A percentile compares a stretch with the other conserved stretches of the same genome.
These are phyloP conservation scores for Collybia sordida DNA, from an alignment of 768 basidiomycete genomes.

Conservation along the genomic window DNA sequence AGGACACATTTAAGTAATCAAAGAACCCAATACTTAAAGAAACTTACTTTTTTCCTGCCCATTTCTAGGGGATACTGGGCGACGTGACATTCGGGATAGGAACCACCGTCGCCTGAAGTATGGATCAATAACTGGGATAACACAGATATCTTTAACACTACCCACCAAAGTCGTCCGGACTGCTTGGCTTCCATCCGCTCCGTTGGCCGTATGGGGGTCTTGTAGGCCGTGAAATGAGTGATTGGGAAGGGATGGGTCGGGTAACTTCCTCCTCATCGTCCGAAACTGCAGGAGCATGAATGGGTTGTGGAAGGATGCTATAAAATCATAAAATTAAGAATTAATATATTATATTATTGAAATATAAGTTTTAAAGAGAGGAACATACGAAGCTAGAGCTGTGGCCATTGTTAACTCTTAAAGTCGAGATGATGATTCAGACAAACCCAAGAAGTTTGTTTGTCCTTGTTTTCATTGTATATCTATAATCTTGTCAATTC, in stretches of 20 bases:
- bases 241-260: constrained; percentile 30
- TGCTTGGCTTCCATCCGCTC: constrained; percentile 80
- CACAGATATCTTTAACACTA: constrained; percentile 7
- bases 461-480: constrained; percentile 13
- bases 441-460: constrained; percentile 14
- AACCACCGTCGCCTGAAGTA: constrained; percentile 71
- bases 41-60: constrained; percentile 88
- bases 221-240: constrained; percentile 47
- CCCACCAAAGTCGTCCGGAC: constrained; percentile 83
- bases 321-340: not conserved
- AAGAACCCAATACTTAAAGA: constrained; percentile 1
- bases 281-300: constrained; percentile 47
- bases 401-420: constrained; percentile 34
- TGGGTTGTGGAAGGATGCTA: constrained; percentile 69
- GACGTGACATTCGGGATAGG: constrained; percentile 93
- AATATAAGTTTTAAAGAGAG: not conserved
- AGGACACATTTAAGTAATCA: constrained; percentile 2
- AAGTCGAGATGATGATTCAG: constrained; percentile 5
- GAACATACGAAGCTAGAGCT: constrained; percentile 75
- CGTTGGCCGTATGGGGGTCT: constrained; percentile 88
- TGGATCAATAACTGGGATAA: not conserved
- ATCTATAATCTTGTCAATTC: not conserved
- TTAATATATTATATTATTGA: constrained; percentile 10
- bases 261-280: constrained; percentile 63
- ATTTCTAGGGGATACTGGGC: constrained; percentile 97